Evolutionary conservation across 2,329 filamentous ascomycete species (phyloP).

Genomic region (Akanthomyces muscarius): DNA sequence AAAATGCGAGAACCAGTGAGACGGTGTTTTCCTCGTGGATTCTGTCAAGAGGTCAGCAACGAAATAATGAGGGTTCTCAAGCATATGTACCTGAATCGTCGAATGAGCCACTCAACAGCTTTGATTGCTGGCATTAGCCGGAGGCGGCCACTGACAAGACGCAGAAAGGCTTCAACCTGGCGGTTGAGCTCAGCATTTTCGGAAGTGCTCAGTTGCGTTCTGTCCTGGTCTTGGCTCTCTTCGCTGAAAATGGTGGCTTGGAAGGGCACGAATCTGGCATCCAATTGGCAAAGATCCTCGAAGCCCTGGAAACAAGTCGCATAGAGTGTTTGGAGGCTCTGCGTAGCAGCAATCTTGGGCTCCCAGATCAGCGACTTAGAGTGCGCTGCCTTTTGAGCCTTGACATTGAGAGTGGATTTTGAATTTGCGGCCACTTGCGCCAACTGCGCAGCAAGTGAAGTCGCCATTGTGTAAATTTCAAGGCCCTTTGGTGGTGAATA

Average conservation of each 20-base stretch:
- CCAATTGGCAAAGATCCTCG: conserved; percentile 83
- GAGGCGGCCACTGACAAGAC: conserved; percentile 70
- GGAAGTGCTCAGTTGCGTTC: conserved; percentile 72
- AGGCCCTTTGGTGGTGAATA: conserved; percentile 3
- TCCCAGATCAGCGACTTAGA: conserved; percentile 95
- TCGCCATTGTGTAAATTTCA: conserved; percentile 56
- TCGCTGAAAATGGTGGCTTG: conserved; percentile 82
- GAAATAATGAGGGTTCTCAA: not conserved
- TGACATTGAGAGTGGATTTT: conserved; percentile 85
- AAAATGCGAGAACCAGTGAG: conserved; percentile 74
- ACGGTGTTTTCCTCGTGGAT: conserved; percentile 88
- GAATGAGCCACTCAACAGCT: conserved; percentile 89
- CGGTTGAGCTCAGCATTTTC: conserved; percentile 81
- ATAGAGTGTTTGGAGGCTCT: conserved; percentile 88
- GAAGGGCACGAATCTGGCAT: conserved; percentile 73
- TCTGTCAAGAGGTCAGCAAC: conserved; percentile 41
- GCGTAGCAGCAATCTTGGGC: conserved; percentile 73
- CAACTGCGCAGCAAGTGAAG: conserved; percentile 88
- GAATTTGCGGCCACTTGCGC: conserved; percentile 87
- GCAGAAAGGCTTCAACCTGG: conserved; percentile 77
- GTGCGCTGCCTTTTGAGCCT: conserved; percentile 87
- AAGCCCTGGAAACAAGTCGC: conserved; percentile 85
- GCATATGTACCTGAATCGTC: conserved; percentile 71
- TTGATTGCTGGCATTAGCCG: conserved; percentile 85
- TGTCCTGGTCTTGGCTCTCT: conserved; percentile 85